A percentile compares a stretch with the other conserved stretches of the same genome.
These are phyloP conservation scores for Ogataea pilisensis DNA, from an alignment of 805 yeast species.

Conservation along the genomic window DNA sequence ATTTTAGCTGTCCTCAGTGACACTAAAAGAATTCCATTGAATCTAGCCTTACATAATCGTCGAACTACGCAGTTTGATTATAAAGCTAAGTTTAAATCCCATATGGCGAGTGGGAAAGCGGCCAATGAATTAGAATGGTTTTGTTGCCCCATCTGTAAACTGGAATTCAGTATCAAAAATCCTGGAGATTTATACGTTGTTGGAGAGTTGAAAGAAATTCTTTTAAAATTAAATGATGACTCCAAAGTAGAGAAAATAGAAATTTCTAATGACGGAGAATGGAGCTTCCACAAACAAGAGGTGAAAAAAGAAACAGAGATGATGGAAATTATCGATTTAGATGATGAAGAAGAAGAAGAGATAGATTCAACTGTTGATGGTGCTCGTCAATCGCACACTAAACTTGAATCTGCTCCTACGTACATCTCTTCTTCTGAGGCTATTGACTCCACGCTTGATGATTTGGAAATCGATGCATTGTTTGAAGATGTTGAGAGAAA, in stretches of 20 bases:
- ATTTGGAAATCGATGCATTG: conserved; percentile 15
- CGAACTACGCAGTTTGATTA: conserved; percentile 22
- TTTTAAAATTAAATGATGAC: conserved; percentile 14
- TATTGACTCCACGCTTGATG: too few relatives aligned
- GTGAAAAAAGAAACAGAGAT: conserved; percentile 3
- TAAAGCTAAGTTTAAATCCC: conserved; percentile 14
- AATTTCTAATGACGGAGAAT: conserved; percentile 25
- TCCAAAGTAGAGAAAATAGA: conserved; percentile 22
- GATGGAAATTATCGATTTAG: conserved; percentile 19
- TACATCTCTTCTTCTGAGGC: too few relatives aligned
- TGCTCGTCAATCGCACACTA: not conserved
- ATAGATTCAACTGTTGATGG: conserved; percentile 4
- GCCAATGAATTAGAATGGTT: conserved; percentile 30
- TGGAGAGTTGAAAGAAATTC: conserved; percentile 28
- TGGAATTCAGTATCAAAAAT: conserved; percentile 29
- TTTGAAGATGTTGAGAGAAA: conserved; percentile 9
- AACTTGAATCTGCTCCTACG: not conserved
- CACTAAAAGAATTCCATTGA: conserved; percentile 22
- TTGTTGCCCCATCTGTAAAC: conserved; percentile 33
- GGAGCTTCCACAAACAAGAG: conserved; percentile 17
- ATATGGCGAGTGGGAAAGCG: conserved; percentile 13
- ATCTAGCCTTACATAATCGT: conserved; percentile 19
- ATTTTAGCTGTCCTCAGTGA: conserved; percentile 23
- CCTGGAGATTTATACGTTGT: conserved; percentile 32
- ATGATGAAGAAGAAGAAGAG: conserved; percentile 18